A percentile compares a stretch with the other conserved stretches of the same genome.
These are phyloP conservation scores for Asterochloris erici DNA, from an alignment of 139 green algal genomes.

Conservation along the genomic window DNA sequence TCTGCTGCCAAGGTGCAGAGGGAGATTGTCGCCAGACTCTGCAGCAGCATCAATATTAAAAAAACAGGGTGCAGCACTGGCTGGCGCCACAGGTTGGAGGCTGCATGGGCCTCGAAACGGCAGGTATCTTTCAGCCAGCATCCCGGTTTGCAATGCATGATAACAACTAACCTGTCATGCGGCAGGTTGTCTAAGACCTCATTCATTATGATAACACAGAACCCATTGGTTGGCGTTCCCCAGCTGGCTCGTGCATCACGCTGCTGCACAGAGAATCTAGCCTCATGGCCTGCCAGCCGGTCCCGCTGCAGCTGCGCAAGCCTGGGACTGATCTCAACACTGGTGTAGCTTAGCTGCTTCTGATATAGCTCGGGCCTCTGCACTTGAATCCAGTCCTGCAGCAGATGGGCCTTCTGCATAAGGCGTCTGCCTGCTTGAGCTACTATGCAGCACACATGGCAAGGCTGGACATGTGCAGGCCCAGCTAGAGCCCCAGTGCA, in stretches of 20 bases:
- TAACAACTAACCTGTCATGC: constrained; percentile 47
- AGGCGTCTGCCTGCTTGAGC: no score
- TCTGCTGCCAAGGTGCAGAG: no score
- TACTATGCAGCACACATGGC: no score
- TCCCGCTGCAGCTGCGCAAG: constrained; percentile 57
- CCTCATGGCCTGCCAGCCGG: constrained; percentile 36
- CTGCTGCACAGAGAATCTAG: constrained; percentile 24
- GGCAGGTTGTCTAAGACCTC: constrained; percentile 90
- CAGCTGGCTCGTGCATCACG: constrained; percentile 44
- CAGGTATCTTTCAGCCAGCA: no score
- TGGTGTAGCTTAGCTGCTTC: constrained; percentile 55
- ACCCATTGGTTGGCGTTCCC: constrained; percentile 11
- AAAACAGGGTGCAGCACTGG: no score
- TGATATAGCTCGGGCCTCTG: constrained; percentile 48
- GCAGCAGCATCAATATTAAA: no score
- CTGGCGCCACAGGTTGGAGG: no score
- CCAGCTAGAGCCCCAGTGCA: no score
- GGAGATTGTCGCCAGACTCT: no score
- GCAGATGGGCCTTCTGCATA: not conserved
- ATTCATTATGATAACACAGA: constrained; percentile 19
- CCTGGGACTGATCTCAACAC: constrained; percentile 62
- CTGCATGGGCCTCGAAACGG: no score
- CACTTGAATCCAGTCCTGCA: constrained; percentile 59
- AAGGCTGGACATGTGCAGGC: no score
- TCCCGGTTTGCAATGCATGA: no score